phyloP scores from a whole-genome alignment of 2,329 filamentous ascomycete species.

The Cladophialophora chaetospira region DNA sequence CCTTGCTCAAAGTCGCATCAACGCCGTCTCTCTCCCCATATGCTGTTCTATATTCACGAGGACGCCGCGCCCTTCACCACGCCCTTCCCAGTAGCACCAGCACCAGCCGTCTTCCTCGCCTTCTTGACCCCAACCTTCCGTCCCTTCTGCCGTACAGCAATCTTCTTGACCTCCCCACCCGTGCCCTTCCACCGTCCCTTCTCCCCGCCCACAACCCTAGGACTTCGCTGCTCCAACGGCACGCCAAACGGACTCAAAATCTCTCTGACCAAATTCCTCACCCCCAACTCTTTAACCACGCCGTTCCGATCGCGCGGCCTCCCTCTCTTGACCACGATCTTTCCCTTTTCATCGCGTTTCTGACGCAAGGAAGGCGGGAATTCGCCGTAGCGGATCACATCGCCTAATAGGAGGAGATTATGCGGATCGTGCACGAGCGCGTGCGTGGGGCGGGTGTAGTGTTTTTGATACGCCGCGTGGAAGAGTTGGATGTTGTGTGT shows the following conservation, averaged over 20 bases:
- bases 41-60: too few species aligned
- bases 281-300: slow-evolving; percentile 9
- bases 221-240: slow-evolving; percentile 18
- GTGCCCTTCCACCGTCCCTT: slow-evolving; percentile 18
- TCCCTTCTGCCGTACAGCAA: slow-evolving; percentile 8
- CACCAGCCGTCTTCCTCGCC: not conserved
- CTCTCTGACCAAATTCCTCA: slow-evolving; percentile 24
- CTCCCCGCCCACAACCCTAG: slow-evolving; percentile 11
- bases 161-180: slow-evolving; percentile 20
- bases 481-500: slow-evolving; percentile 23
- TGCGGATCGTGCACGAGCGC: slow-evolving; percentile 31
- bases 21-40: too few species aligned
- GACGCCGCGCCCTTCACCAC: not conserved
- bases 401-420: slow-evolving; percentile 29
- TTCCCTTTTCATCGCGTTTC: slow-evolving; percentile 13
- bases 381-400: slow-evolving; percentile 27
- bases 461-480: slow-evolving; percentile 28
- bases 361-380: slow-evolving; percentile 21
- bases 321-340: slow-evolving; percentile 12
- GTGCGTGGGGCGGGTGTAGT: slow-evolving; percentile 26
- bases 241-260: slow-evolving; percentile 31
- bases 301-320: slow-evolving; percentile 6
- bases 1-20: too few species aligned
- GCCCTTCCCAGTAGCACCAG: not conserved
- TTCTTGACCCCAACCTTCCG: slow-evolving; percentile 4